Conservation (phyloP, 2,329 filamentous ascomycete genomes). For the Phaeosphaeriaceae sp. region DNA sequence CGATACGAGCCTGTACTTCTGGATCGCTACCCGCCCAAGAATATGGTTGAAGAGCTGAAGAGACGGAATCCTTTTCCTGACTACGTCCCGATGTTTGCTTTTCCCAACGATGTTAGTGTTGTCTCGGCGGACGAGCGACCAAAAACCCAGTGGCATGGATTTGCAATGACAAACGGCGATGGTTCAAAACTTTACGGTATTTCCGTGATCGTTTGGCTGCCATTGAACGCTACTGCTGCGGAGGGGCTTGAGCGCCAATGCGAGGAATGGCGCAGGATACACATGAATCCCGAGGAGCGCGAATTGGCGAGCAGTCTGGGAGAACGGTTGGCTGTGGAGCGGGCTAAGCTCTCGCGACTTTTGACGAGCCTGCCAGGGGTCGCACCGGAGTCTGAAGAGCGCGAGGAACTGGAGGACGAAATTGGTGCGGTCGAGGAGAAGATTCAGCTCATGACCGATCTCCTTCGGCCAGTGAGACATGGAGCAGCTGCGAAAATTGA, state of each 20-base stretch:
- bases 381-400: slow-evolving; percentile 78
- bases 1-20: slow-evolving; percentile 96
- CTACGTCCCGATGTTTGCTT: slow-evolving; percentile 99
- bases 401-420: slow-evolving; percentile 88
- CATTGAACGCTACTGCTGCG: slow-evolving; percentile 79
- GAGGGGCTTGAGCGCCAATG: slow-evolving; percentile 77
- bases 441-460: slow-evolving; percentile 94
- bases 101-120: slow-evolving; percentile 96
- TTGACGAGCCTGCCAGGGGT: slow-evolving; percentile 82
- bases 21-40: slow-evolving; percentile 88
- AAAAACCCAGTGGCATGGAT: slow-evolving; percentile 97
- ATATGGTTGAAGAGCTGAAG: slow-evolving; percentile 79
- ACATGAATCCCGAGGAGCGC: slow-evolving; percentile 89
- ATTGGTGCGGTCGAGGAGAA: slow-evolving; percentile 97
- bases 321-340: slow-evolving; percentile 83
- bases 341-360: slow-evolving; percentile 87
- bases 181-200: slow-evolving; percentile 92
- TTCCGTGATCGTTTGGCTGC: slow-evolving; percentile 90
- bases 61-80: slow-evolving; percentile 89
- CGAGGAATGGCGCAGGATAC: slow-evolving; percentile 60
- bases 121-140: slow-evolving; percentile 94
- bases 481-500: slow-evolving; percentile 97
- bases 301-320: slow-evolving; percentile 92
- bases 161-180: slow-evolving; percentile 95
- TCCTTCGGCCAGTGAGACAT: slow-evolving; percentile 89